Base-by-base conservation (phyloP, 2,329 filamentous ascomycete genomes). In the Amauroascus niger region DNA sequence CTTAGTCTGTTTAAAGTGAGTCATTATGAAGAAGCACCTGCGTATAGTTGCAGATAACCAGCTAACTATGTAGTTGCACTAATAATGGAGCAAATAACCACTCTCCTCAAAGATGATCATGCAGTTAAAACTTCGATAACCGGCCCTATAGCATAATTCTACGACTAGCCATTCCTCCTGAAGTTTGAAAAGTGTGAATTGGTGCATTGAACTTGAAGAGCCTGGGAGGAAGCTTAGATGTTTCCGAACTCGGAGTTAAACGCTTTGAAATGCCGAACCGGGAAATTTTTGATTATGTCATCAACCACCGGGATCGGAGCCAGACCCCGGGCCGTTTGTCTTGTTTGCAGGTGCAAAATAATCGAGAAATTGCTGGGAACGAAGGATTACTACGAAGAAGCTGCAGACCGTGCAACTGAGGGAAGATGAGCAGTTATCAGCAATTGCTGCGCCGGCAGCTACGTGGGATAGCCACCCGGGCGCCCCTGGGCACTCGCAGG, bases 301-400 rank as follows among this genome's bases (percentile, higher is more conserved):
- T n/a, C n/a, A n/a, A n/a, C n/a, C n/a, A n/a, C n/a, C 44, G 44
- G 26, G n/a, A 46, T 46, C 44, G 44, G 44, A 46, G 44, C 5
- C 32, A 33, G 2, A 13, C 35, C n/a, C 14, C n/a, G 13, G 13
- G 4, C 4, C 54, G 54, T 56, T 56, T 56, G 51, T 18, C 14
- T 1, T 39, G 52, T 57, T 57, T 57, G 55, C 55, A 57, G 16
- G 22, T 14, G 22, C 14, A 47, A 45, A 50, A 33, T 32, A 52
- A 52, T 37, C 45, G 46, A 9, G 8, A 28, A 30, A 9, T 18
- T 30, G 14, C 50, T 52, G 50, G n/a, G n/a, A n/a, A n/a, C n/a
- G n/a, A n/a, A n/a, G n/a, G n/a, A n/a, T n/a, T n/a, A n/a, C n/a
- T n/a, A n/a, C n/a, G n/a, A n/a, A n/a, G n/a, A n/a, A n/a, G n/a